Evolutionary conservation across 352 stramenopile species (phyloP).

Genomic region (Phytopythium montanum): DNA sequence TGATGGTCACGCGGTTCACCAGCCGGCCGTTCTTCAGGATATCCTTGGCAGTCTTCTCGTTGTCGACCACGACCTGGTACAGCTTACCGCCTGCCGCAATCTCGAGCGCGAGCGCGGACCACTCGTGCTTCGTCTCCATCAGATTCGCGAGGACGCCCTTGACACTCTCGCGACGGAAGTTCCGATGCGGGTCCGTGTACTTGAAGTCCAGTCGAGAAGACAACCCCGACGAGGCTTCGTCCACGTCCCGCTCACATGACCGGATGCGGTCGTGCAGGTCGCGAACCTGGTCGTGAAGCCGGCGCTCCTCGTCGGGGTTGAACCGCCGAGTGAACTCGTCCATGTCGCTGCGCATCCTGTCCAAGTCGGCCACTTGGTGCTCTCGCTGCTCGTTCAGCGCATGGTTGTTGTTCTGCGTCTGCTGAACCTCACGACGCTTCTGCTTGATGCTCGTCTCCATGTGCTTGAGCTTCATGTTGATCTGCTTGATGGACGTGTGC

Average conservation of each 20-base stretch:
- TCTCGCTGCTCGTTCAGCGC: constrained; percentile 68
- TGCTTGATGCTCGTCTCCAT: constrained; percentile 83
- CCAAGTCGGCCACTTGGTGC: constrained; percentile 60
- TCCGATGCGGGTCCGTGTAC: constrained; percentile 92
- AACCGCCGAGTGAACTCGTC: constrained; percentile 65
- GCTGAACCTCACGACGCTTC: constrained; percentile 65
- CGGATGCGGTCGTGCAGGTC: constrained; percentile 62
- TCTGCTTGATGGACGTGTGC: constrained; percentile 85
- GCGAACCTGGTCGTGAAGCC: constrained; percentile 56
- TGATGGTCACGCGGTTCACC: constrained; percentile 96
- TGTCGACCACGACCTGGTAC: constrained; percentile 99
- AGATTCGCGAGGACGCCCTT: constrained; percentile 97
- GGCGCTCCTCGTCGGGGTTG: constrained; percentile 66
- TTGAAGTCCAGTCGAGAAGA: constrained; percentile 96
- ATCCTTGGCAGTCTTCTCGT: constrained; percentile 97
- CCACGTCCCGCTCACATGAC: constrained; percentile 82
- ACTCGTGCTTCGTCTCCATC: constrained; percentile 92
- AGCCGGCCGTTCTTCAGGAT: constrained; percentile 97
- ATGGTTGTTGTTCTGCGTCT: constrained; percentile 74
- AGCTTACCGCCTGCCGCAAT: constrained; percentile 97
- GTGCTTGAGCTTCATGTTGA: constrained; percentile 93
- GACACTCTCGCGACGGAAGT: constrained; percentile 95
- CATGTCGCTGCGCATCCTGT: constrained; percentile 53
- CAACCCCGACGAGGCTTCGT: constrained; percentile 91
- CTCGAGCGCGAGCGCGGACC: constrained; percentile 95